A percentile compares a stretch with the other conserved stretches of the same genome.
phyloP scores from a whole-genome alignment of 306 rosid genomes.

The Cucurbita ficifolia region DNA sequence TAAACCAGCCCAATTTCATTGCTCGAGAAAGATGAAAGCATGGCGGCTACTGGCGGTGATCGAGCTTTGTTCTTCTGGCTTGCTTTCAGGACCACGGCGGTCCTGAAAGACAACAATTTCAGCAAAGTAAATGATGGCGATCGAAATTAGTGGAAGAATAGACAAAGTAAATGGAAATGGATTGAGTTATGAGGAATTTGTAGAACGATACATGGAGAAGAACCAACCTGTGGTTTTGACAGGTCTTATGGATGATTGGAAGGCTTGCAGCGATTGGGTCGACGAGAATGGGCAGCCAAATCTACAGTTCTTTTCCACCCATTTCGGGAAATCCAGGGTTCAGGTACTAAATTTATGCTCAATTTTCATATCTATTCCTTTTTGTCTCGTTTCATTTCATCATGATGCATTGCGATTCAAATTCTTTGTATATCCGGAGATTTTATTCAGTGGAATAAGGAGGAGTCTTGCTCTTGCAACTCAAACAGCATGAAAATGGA shows the following conservation, averaged over 20 bases:
- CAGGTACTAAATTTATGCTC: constrained; percentile 32
- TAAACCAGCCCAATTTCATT: background rate
- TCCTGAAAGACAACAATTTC: background rate
- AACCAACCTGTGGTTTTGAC: constrained; percentile 68
- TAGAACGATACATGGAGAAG: constrained; percentile 41
- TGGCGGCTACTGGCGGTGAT: background rate
- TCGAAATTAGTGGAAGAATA: constrained; percentile 35
- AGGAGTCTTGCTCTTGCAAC: background rate
- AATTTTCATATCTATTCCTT: background rate
- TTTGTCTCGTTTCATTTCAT: background rate
- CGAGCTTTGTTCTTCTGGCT: background rate
- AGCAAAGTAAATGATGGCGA: constrained; percentile 21
- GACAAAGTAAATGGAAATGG: constrained; percentile 68
- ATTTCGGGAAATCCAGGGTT: constrained; percentile 58
- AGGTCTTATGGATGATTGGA: constrained; percentile 71
- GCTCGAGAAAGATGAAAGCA: background rate
- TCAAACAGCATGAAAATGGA: background rate
- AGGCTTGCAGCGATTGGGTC: constrained; percentile 70
- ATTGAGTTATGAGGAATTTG: constrained; percentile 53
- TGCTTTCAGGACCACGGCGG: background rate
- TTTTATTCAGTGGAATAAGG: background rate
- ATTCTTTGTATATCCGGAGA: background rate
- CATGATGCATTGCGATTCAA: background rate
- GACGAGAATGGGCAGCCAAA: constrained; percentile 33
- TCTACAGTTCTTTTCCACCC: constrained; percentile 45